Evolutionary conservation across 805 yeast species (phyloP).

Genomic region (Komagataella pastoris): DNA sequence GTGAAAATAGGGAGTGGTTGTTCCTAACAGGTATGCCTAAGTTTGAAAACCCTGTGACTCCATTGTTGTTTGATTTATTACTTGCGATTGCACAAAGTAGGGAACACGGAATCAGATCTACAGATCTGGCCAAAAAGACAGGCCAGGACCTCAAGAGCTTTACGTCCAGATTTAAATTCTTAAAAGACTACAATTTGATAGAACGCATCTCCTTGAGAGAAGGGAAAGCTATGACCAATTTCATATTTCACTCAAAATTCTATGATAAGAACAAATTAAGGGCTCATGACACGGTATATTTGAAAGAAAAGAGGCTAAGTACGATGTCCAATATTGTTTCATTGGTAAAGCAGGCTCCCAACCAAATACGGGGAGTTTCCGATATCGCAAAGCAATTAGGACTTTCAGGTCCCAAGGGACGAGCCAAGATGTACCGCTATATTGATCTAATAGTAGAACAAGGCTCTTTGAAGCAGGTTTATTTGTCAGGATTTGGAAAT

Average conservation of each 20-base stretch:
- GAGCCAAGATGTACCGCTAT: background rate
- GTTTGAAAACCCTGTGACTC: slow-evolving; percentile 20
- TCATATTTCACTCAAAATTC: slow-evolving; percentile 37
- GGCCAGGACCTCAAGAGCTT: slow-evolving; percentile 64
- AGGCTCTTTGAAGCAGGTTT: background rate
- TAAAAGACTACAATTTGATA: slow-evolving; percentile 37
- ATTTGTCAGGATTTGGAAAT: background rate
- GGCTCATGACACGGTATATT: background rate
- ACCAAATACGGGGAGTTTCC: slow-evolving; percentile 19
- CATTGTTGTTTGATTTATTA: slow-evolving; percentile 38
- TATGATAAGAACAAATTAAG: slow-evolving; percentile 1
- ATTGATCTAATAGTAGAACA: background rate
- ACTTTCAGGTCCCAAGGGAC: slow-evolving; percentile 5
- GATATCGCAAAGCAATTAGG: slow-evolving; percentile 11
- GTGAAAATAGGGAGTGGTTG: slow-evolving; percentile 43
- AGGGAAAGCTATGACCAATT: slow-evolving; percentile 9
- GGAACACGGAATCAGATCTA: slow-evolving; percentile 42
- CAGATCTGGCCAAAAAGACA: slow-evolving; percentile 39
- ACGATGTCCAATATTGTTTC: slow-evolving; percentile 22
- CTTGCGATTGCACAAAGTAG: slow-evolving; percentile 48
- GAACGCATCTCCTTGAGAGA: slow-evolving; percentile 14
- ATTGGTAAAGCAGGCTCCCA: background rate
- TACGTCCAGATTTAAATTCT: slow-evolving; percentile 43
- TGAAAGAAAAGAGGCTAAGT: background rate
- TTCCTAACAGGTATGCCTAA: slow-evolving; percentile 42